Conservation (phyloP, 352 stramenopile species). For the Pythium angustatum region DNA sequence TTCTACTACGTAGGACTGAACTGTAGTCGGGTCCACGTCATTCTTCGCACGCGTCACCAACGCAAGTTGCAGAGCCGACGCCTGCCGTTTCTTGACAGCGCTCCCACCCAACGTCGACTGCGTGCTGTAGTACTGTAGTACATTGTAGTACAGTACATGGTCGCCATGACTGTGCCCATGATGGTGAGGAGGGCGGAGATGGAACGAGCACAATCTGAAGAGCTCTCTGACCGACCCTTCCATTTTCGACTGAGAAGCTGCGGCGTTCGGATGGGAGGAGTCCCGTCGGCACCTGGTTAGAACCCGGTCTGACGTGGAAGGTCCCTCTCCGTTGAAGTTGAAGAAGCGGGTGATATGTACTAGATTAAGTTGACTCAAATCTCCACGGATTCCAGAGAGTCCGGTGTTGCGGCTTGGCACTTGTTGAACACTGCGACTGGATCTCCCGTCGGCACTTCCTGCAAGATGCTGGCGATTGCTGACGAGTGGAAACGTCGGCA, state of each 20-base stretch:
- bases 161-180: too few species aligned
- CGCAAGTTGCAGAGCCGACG: slow-evolving; percentile 14
- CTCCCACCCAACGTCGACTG: too few species aligned
- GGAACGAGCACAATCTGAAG: neutral
- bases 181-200: too few species aligned
- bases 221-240: neutral
- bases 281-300: neutral
- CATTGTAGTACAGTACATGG: too few species aligned
- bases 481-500: neutral
- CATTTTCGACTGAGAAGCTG: neutral
- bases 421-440: too few species aligned
- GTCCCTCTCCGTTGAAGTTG: slow-evolving; percentile 24
- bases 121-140: too few species aligned
- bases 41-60: slow-evolving; percentile 12
- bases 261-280: neutral
- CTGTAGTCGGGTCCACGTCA: neutral
- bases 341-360: neutral
- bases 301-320: neutral
- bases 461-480: neutral
- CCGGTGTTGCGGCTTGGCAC: slow-evolving; percentile 1
- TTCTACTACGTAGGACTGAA: too few species aligned
- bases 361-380: neutral
- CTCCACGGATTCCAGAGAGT: neutral
- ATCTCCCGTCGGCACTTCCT: neutral
- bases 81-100: too few species aligned